Percentiles rank a stretch among this genome's conserved stretches.
Evolutionary conservation across 345 rosid genomes (phyloP).

Genomic region (Gossypium longicalyx): DNA sequence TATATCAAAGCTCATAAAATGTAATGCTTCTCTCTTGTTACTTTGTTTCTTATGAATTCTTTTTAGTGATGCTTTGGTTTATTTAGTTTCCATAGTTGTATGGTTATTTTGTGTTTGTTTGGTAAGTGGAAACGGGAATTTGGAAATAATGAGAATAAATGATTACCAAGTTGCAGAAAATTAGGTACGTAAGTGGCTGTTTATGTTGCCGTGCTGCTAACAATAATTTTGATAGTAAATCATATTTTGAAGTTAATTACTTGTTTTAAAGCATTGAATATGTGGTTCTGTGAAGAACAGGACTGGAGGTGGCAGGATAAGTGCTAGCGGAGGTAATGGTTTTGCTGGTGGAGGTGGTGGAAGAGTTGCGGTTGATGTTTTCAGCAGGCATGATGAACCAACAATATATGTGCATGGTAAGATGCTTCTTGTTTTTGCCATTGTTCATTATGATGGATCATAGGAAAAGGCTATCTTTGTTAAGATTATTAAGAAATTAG

Average conservation of each 20-base stretch:
- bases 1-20: conserved; percentile 63
- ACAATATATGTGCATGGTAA: conserved; percentile 87
- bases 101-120: background rate
- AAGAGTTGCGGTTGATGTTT: conserved; percentile 87
- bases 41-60: background rate
- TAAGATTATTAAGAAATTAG: background rate
- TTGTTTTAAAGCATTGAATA: background rate
- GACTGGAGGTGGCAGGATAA: conserved; percentile 89
- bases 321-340: conserved; percentile 97
- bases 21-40: conserved; percentile 45
- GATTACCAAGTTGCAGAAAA: background rate
- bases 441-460: background rate
- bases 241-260: background rate
- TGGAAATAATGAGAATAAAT: background rate
- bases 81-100: conserved; percentile 14
- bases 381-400: conserved; percentile 96
- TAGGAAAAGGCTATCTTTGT: background rate
- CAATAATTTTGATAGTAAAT: background rate
- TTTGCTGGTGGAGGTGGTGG: conserved; percentile 99
- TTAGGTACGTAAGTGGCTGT: background rate
- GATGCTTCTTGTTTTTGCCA: conserved; percentile 19
- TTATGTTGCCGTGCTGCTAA: background rate
- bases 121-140: background rate
- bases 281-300: conserved; percentile 57
- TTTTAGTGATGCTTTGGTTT: conserved; percentile 18